These are phyloP conservation scores for Meyerozyma sp. DNA, from an alignment of 1,139 yeast genomes.

Conservation along the genomic window DNA sequence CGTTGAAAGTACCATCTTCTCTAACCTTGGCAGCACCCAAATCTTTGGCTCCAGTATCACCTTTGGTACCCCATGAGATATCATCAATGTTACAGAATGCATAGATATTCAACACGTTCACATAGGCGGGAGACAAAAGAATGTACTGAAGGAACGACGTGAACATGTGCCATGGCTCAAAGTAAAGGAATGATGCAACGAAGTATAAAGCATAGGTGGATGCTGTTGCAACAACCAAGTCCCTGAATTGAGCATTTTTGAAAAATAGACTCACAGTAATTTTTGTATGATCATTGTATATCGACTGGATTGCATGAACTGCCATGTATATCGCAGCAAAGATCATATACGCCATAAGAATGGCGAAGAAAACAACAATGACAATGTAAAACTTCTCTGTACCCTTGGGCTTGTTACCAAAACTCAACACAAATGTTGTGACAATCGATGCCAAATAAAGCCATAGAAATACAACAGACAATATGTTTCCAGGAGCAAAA, in stretches of 20 bases:
- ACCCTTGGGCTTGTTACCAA: constrained; percentile 24
- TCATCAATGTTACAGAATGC: constrained; percentile 49
- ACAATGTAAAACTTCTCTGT: constrained; percentile 18
- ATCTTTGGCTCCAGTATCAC: constrained; percentile 18
- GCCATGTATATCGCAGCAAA: constrained; percentile 50
- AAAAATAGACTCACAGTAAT: constrained; percentile 37
- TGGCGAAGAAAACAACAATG: constrained; percentile 18
- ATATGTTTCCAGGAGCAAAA: constrained; percentile 18
- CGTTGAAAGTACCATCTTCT: constrained; percentile 61
- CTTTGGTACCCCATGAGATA: constrained; percentile 49
- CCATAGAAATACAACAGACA: constrained; percentile 20
- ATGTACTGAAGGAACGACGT: constrained; percentile 43
- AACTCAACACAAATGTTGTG: constrained; percentile 21
- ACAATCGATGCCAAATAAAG: constrained; percentile 20
- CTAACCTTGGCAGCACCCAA: constrained; percentile 57
- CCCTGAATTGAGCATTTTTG: constrained; percentile 39
- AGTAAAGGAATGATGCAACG: constrained; percentile 40
- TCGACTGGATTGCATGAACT: constrained; percentile 35
- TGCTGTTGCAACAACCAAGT: constrained; percentile 43
- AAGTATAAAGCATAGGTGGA: constrained; percentile 45
- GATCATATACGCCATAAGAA: constrained; percentile 23
- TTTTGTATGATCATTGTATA: constrained; percentile 22
- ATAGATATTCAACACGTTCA: constrained; percentile 44
- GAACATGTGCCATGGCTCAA: constrained; percentile 51
- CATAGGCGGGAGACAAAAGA: constrained; percentile 42